Conservation (phyloP, 768 basidiomycete genomes). For the Pleurotus salmoneostramineus region DNA sequence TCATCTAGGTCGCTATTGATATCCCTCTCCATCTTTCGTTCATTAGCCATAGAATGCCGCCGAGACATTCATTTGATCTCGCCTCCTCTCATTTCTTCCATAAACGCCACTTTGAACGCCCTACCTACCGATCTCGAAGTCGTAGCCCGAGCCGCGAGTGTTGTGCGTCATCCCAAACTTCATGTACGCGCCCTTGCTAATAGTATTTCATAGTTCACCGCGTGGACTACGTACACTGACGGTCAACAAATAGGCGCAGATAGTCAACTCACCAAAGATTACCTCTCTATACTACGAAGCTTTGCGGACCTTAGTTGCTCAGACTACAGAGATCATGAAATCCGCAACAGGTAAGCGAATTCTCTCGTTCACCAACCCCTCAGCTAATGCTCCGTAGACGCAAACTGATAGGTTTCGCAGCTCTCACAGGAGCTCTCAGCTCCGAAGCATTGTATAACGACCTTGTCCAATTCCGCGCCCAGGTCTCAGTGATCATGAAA, state of each 20-base stretch:
- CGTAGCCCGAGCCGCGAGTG: constrained; percentile 70
- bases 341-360: constrained; percentile 60
- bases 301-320: constrained; percentile 62
- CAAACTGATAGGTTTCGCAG: constrained; percentile 82
- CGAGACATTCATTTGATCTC: constrained; percentile 77
- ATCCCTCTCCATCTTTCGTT: constrained; percentile 76
- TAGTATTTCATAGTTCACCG: constrained; percentile 60
- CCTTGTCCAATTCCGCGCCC: constrained; percentile 64
- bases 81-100: constrained; percentile 60
- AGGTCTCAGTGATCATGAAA: constrained; percentile 66
- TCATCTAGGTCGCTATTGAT: constrained; percentile 67
- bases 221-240: constrained; percentile 91
- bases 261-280: constrained; percentile 60
- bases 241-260: constrained; percentile 82
- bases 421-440: constrained; percentile 72
- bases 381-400: constrained; percentile 43
- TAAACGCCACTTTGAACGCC: constrained; percentile 52
- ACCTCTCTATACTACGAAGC: constrained; percentile 59
- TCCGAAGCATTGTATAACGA: constrained; percentile 83
- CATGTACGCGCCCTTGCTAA: not conserved
- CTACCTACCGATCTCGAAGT: constrained; percentile 71
- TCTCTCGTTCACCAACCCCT: not conserved
- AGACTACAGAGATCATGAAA: constrained; percentile 59
- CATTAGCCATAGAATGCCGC: constrained; percentile 84
- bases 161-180: constrained; percentile 46